Base-by-base conservation (phyloP, 306 rosid species). In the Vigna mungo region DNA sequence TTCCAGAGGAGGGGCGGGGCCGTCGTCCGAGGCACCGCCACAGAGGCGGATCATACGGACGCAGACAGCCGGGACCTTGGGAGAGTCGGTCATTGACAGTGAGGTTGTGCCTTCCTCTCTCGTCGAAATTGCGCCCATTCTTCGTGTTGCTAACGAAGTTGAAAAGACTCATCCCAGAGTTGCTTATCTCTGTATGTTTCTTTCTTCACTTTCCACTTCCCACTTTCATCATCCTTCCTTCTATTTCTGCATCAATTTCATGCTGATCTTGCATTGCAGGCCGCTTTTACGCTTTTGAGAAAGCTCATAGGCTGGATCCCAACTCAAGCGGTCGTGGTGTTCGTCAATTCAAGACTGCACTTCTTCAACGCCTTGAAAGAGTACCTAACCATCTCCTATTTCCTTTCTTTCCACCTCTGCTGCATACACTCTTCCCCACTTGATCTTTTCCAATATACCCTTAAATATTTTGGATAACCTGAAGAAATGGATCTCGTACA, bases 291-390 rank as follows among this genome's bases (percentile, higher is more conserved):
- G 99, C 99, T 14, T 95, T 95, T 41, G 99, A 92, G 94, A 90
- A 95, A 85, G 99, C 99, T 65, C 99, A 92, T 77, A 95, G 88
- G 86, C 83, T 95, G 91, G 99, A 95, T 68, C 99, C 99, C 23
- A 90, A 89, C 59, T 95, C 99, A 23, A 95, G 93, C n/a, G 99
- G 99, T 61, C 97, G 99, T 54, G 99, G 99, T 75, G 99, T 95
- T 72, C 95, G 99, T 11, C 99, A 95, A 82, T 95, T 95, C 87
- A 95, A 95, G 82, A 95, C 99, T 9, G 96, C 97, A 7, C 97
- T 95, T 68, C 97, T 95, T 87, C 99, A 92, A 34, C 92, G 99
- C 21, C 99, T 95, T 65, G 98, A 92, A 87, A 85, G 97, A 87
- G 98, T 94, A 75, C 80, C 68, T 14, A 62, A 25, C 6, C 14